These are phyloP conservation scores for Paramarasmius palmivorus DNA, from an alignment of 1,284 basidiomycete genomes.

Conservation along the genomic window DNA sequence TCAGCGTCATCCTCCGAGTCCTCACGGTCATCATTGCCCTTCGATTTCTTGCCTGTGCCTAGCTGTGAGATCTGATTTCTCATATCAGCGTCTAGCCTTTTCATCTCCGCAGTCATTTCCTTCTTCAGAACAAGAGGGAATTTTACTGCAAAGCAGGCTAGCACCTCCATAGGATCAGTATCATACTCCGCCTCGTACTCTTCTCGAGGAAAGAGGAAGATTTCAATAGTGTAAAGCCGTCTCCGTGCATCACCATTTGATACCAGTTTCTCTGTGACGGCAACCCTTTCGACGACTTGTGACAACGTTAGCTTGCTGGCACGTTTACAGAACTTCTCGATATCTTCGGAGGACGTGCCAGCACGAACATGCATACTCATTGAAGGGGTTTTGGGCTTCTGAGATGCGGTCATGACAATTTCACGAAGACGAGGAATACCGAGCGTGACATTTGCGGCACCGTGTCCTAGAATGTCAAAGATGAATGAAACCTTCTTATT, in stretches of 20 bases:
- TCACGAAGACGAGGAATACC: conserved; percentile 99
- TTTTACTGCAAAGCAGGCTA: conserved; percentile 70
- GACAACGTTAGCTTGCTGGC: conserved; percentile 87
- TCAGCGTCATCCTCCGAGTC: conserved; percentile 48
- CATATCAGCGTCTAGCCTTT: conserved; percentile 81
- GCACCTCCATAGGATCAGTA: conserved; percentile 73
- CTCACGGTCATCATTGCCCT: conserved; percentile 36
- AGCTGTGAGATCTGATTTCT: conserved; percentile 81
- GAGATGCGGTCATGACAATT: conserved; percentile 99
- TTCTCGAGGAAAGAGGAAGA: conserved; percentile 84
- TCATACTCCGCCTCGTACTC: conserved; percentile 91
- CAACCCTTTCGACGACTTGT: conserved; percentile 86
- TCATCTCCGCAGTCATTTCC: conserved; percentile 87
- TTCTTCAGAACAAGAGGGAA: conserved; percentile 88
- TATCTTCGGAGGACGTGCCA: conserved; percentile 54
- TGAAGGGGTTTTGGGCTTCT: conserved; percentile 97
- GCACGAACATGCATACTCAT: conserved; percentile 85
- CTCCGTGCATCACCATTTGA: conserved; percentile 70
- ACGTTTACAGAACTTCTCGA: conserved; percentile 87
- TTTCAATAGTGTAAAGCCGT: conserved; percentile 82
- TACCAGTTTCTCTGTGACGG: conserved; percentile 80
- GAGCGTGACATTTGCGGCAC: conserved; percentile 98
- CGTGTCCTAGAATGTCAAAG: conserved; percentile 69
- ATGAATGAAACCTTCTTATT: conserved; percentile 4
- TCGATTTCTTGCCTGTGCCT: conserved; percentile 73